Evolutionary conservation across 352 stramenopile species (phyloP), one percentile per base, ranked within the genome.

Genomic region (Phytophthora lateralis): DNA sequence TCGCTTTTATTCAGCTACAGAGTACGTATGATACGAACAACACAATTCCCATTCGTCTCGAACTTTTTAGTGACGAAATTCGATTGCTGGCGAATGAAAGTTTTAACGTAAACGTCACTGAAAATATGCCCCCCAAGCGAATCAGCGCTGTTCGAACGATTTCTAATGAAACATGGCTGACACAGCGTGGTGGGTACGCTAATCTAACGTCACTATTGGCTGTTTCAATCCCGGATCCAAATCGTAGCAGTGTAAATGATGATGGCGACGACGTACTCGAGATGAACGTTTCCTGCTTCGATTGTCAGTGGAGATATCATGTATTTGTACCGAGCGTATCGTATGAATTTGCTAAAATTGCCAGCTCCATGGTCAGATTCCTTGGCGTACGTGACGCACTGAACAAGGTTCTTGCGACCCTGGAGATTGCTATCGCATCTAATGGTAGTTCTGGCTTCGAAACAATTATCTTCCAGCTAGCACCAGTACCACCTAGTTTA

Each of bases 301-400:
- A 20, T 21, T 84, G 75, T 35, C 15, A 47, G 10, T 75, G 73
- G 61, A 66, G 44, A 18, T 77, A 76, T 34, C 21, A 52, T 8
- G 21, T n/a, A 15, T 71, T 64, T 32, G 45, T 82, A n/a, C 70
- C 73, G 15, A 59, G 68, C 2, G 65, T 80, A 6, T 82, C 76
- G 18, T 85, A 85, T 30, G 71, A 80, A 49, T 65, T 70, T 30
- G 74, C 74, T 38, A 41, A 38, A 27, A 30, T 57, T 3, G 66
- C 67, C 9, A 67, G 51, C 32, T 60, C 60, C 9, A 64, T 51
- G 7, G 47, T 70, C 35, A 53, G 15, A 5, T 78, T 82, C 24
- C 34, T 73, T 0, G 71, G 71, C 0, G 37, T 34, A 20, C 18
- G 20, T 4, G 10, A 37, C 9, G 58, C 57, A 2, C 37, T 80